Evolutionary conservation across 1,139 yeast genomes (phyloP).

Genomic region (Zygoascus meyerae): DNA sequence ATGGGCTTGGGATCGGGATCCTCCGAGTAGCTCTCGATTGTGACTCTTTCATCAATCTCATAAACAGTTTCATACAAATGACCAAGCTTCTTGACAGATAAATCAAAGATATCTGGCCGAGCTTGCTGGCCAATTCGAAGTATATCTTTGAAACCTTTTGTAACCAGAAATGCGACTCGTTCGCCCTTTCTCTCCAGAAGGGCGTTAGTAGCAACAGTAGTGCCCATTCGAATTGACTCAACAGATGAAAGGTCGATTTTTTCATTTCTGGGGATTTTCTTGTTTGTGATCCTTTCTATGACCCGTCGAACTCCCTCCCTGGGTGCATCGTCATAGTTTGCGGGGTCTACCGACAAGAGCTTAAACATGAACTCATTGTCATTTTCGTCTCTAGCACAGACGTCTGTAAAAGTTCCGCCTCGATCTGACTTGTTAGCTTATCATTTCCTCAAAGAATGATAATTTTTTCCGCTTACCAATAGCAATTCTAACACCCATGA

Average conservation of each 20-base stretch:
- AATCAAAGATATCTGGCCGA: constrained; percentile 62
- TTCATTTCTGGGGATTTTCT: constrained; percentile 39
- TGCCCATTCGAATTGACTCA: constrained; percentile 65
- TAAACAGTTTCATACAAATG: constrained; percentile 58
- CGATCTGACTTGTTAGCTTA: constrained; percentile 26
- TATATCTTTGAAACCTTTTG: constrained; percentile 63
- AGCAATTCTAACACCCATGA: constrained; percentile 21
- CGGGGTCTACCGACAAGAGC: constrained; percentile 79
- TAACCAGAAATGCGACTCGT: constrained; percentile 54
- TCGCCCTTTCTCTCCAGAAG: constrained; percentile 65
- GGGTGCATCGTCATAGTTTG: constrained; percentile 83
- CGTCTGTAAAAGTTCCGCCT: constrained; percentile 86
- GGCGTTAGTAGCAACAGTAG: constrained; percentile 78
- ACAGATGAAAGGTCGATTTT: constrained; percentile 45
- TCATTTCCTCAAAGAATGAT: background rate
- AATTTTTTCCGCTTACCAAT: constrained; percentile 17
- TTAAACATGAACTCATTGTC: constrained; percentile 50
- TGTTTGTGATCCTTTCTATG: constrained; percentile 52
- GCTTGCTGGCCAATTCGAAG: constrained; percentile 67
- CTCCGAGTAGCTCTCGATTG: constrained; percentile 60
- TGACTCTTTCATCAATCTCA: constrained; percentile 69
- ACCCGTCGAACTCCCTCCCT: constrained; percentile 83
- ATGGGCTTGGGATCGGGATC: constrained; percentile 42
- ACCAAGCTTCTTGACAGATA: constrained; percentile 52
- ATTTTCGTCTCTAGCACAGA: constrained; percentile 42